Percentiles rank a stretch among this genome's conserved stretches.
Evolutionary conservation across 2,329 filamentous ascomycete genomes (phyloP).

Genomic region (Cercospora janseana): DNA sequence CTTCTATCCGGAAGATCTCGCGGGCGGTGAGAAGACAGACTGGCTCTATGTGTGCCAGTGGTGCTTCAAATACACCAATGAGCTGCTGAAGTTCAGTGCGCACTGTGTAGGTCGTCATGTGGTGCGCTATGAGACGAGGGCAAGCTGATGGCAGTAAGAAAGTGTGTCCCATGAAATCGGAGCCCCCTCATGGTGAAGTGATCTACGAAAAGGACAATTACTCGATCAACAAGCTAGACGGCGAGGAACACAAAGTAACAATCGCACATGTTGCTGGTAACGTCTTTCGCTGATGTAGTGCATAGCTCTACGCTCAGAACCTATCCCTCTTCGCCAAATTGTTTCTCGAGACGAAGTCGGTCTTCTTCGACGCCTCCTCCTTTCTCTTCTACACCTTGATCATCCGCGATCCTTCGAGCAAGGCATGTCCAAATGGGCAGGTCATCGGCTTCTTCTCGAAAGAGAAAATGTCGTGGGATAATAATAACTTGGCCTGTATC

Average conservation of each 20-base stretch:
- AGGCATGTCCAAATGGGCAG: conserved; percentile 41
- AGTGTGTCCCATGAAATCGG: conserved; percentile 44
- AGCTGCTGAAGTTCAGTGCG: conserved; percentile 49
- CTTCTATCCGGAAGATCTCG: conserved; percentile 71
- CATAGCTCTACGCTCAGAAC: conserved; percentile 80
- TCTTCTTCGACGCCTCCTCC: conserved; percentile 92
- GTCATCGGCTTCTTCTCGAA: conserved; percentile 98
- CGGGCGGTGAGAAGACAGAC: conserved; percentile 44
- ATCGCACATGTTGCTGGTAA: not conserved
- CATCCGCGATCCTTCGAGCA: conserved; percentile 49
- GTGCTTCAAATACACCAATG: conserved; percentile 88
- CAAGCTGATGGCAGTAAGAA: conserved; percentile 36
- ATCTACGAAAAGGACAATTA: conserved; percentile 79
- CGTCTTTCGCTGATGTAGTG: conserved; percentile 5
- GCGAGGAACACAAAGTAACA: conserved; percentile 68
- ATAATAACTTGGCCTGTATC: conserved; percentile 96
- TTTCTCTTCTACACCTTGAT: conserved; percentile 95
- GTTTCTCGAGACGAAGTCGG: conserved; percentile 96
- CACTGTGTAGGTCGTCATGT: conserved; percentile 42
- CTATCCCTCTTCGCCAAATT: conserved; percentile 94
- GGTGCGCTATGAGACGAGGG: not conserved
- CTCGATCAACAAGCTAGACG: conserved; percentile 89
- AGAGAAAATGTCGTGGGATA: conserved; percentile 98
- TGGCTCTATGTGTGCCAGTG: conserved; percentile 81
- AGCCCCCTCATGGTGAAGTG: conserved; percentile 63